These are phyloP conservation scores for Diaporthe helianthi DNA, from an alignment of 2,329 filamentous ascomycete species.

Conservation along the genomic window DNA sequence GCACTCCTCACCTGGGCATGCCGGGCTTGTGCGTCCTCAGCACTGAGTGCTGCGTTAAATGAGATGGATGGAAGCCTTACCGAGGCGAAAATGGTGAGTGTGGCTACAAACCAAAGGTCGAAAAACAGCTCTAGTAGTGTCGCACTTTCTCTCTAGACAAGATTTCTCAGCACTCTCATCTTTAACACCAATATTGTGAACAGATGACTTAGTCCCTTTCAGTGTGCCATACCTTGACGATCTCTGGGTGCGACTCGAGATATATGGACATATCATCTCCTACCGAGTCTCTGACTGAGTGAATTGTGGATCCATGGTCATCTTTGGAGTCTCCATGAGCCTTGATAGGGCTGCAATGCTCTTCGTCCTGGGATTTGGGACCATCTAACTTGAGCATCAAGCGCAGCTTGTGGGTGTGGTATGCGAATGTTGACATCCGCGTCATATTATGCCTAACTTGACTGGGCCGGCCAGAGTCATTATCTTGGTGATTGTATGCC, in stretches of 20 bases:
- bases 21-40: not conserved
- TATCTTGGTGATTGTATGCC: not conserved
- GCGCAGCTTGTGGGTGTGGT: slow-evolving; percentile 16
- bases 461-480: not conserved
- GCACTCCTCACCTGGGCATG: rapidly evolving
- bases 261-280: slow-evolving; percentile 12
- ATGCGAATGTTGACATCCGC: slow-evolving; percentile 5
- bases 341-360: not conserved
- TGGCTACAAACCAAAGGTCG: slow-evolving; percentile 24
- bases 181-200: not conserved
- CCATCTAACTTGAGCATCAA: slow-evolving; percentile 8
- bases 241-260: slow-evolving; percentile 8
- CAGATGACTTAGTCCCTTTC: too few species aligned
- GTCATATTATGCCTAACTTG: not conserved
- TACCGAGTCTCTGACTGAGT: not conserved
- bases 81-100: slow-evolving; percentile 23
- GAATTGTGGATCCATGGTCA: slow-evolving; percentile 2
- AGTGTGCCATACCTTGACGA: not conserved
- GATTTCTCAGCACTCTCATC: not conserved
- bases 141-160: not conserved
- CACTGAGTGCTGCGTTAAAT: not conserved
- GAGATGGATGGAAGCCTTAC: slow-evolving; percentile 2
- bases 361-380: not conserved
- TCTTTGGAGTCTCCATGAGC: not conserved
- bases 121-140: slow-evolving; percentile 10